Evolutionary conservation across 768 basidiomycete genomes (phyloP).

Genomic region (Lenzites betulinus): DNA sequence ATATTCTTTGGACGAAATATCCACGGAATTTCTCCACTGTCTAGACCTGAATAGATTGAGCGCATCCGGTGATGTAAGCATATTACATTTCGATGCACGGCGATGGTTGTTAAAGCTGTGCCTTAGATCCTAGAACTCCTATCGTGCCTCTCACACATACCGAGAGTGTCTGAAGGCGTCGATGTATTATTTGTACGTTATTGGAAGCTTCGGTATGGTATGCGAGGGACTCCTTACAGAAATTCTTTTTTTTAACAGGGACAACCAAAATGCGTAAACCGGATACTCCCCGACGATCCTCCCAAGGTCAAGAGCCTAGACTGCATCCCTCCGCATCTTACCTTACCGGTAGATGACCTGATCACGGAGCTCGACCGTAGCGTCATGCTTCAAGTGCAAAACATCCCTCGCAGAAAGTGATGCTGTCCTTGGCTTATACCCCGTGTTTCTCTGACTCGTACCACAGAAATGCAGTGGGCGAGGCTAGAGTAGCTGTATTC

Average conservation of each 20-base stretch:
- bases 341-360: constrained; percentile 48
- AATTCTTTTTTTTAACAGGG: constrained; percentile 41
- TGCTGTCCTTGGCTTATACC: constrained; percentile 14
- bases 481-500: constrained; percentile 74
- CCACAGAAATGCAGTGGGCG: constrained; percentile 33
- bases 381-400: constrained; percentile 63
- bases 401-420: constrained; percentile 59
- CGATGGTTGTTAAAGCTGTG: too few relatives aligned
- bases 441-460: too few relatives aligned
- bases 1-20: constrained; percentile 63
- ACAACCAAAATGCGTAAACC: constrained; percentile 47
- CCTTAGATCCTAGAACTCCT: neutral
- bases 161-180: neutral
- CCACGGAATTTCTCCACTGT: constrained; percentile 57
- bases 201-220: neutral
- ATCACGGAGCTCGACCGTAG: constrained; percentile 61
- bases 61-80: constrained; percentile 29
- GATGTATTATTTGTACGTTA: constrained; percentile 3
- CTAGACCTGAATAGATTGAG: constrained; percentile 45
- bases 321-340: constrained; percentile 46
- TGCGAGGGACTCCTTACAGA: neutral
- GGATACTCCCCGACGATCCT: constrained; percentile 44
- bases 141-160: neutral
- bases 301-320: constrained; percentile 41
- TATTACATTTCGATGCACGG: neutral